Percentiles rank a stretch among this genome's conserved stretches.
phyloP scores from a whole-genome alignment of 345 rosid genomes.

The Microthlaspi erraticum region DNA sequence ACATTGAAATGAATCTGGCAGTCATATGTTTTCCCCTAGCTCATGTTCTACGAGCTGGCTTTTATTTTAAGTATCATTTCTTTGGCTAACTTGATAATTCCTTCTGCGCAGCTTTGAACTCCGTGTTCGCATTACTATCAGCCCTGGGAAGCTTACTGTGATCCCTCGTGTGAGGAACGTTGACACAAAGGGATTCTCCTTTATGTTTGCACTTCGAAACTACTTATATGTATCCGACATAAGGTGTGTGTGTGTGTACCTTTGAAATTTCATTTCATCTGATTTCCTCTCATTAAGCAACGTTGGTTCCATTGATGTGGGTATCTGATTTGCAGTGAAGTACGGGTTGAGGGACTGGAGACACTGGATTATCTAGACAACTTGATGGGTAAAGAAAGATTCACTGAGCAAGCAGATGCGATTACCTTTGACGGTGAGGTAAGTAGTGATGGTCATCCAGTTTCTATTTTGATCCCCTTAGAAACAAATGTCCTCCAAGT shows the following conservation, averaged over 20 bases:
- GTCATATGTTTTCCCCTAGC: background rate
- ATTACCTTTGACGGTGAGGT: conserved; percentile 96
- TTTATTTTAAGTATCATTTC: conserved; percentile 7
- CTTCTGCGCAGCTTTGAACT: conserved; percentile 76
- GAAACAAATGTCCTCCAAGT: background rate
- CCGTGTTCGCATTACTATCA: conserved; percentile 76
- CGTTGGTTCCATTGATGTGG: conserved; percentile 14
- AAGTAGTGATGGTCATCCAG: conserved; percentile 19
- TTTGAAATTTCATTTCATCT: conserved; percentile 5
- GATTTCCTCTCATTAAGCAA: background rate
- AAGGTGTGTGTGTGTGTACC: conserved; percentile 55
- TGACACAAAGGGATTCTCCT: conserved; percentile 80
- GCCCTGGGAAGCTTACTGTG: conserved; percentile 81
- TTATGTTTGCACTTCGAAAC: conserved; percentile 73
- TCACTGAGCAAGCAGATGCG: conserved; percentile 97
- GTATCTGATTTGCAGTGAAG: conserved; percentile 75
- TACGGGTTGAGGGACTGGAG: conserved; percentile 97
- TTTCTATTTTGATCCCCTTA: background rate
- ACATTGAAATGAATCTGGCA: background rate
- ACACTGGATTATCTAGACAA: conserved; percentile 93
- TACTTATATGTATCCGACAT: conserved; percentile 88
- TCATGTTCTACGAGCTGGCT: background rate
- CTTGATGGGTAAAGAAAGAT: conserved; percentile 66
- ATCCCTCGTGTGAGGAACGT: conserved; percentile 94
- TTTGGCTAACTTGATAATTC: conserved; percentile 24